Evolutionary conservation across 2,329 filamentous ascomycete species (phyloP), one percentile per base, ranked within the genome.

Genomic region (Alternaria gaisen): DNA sequence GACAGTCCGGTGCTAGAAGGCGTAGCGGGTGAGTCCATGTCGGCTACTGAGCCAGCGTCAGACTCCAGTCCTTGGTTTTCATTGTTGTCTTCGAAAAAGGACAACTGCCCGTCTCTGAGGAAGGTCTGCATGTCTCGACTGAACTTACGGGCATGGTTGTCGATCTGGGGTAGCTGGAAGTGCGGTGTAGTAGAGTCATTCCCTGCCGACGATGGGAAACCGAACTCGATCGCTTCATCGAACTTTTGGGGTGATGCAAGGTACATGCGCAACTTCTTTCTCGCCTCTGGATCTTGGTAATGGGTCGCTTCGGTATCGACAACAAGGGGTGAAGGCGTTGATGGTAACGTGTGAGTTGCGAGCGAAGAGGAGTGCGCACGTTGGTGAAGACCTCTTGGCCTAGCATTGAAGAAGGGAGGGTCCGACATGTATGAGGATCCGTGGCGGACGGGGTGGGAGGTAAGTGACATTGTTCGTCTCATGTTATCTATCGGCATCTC

Each of bases 191-290:
- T 51, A 26, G 59, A 56, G 53, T 73, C 69, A 53, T 71, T 55
- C 11, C 63, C 63, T 34, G 72, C 46, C 24, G 69, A 83, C 0
- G 90, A 88, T 0, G 93, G 93, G 71, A 97, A 98, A 0, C 94
- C 94, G 78, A 96, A 97, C 75, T 97, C 92, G 53, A 98, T 87
- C 1, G 92, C 93, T 79, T 98, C 94, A 75, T 98, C 94, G 70
- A 98, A 98, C 75, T 97, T 97, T 68, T 97, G 92, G 1, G 94
- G 91, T 1, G 93, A 97, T 8, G 92, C 91, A 20, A 97, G 86
- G 72, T 94, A 97, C 7, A 92, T 88, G 12, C 93, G 89, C 20
- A 98, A 83, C 79, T 96, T 97, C 70, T 92, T 84, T 34, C 94
- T 88, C 40, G 94, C 92, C 75, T 97, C 92, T 0, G 93, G 93